Conservation (phyloP, 1,284 basidiomycete genomes). For the Cutaneotrichosporon curvatum region DNA sequence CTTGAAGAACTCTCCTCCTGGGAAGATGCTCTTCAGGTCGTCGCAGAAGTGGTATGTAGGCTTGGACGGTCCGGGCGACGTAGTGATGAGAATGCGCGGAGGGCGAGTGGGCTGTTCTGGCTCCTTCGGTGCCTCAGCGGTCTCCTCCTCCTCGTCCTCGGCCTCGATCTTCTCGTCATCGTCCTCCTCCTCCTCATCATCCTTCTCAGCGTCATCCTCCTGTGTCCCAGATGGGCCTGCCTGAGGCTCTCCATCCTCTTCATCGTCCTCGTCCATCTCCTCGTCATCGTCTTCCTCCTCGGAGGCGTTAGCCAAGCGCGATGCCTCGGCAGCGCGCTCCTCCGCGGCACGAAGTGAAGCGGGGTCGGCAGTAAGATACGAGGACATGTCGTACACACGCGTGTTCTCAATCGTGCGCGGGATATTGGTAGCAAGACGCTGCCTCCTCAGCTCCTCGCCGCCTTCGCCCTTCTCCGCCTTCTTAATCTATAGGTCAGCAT, state of each 20-base stretch:
- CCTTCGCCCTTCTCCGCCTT: slow-evolving; percentile 37
- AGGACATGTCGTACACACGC: slow-evolving; percentile 73
- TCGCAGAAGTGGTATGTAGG: slow-evolving; percentile 81
- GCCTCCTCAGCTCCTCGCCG: slow-evolving; percentile 44
- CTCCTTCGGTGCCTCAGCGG: slow-evolving; percentile 12
- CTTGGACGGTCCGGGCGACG: slow-evolving; percentile 77
- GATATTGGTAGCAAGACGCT: slow-evolving; percentile 73
- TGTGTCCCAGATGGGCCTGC: slow-evolving; percentile 35
- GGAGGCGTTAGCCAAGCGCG: slow-evolving; percentile 26
- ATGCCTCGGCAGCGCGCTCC: slow-evolving; percentile 33
- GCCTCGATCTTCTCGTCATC: slow-evolving; percentile 54
- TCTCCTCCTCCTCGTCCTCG: slow-evolving; percentile 21
- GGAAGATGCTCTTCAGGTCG: slow-evolving; percentile 84
- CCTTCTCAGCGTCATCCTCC: slow-evolving; percentile 18
- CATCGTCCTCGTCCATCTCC: slow-evolving; percentile 33
- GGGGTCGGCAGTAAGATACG: slow-evolving; percentile 67
- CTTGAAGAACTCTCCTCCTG: slow-evolving; percentile 87
- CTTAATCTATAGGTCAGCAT: slow-evolving; percentile 25
- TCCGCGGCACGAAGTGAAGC: slow-evolving; percentile 38
- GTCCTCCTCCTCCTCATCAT: slow-evolving; percentile 59
- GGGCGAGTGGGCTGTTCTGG: slow-evolving; percentile 51
- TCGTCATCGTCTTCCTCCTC: slow-evolving; percentile 16
- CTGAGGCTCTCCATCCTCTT: slow-evolving; percentile 42
- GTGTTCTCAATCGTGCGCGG: slow-evolving; percentile 91
- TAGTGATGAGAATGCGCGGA: slow-evolving; percentile 84